phyloP scores from a whole-genome alignment of 164 flowering plant species.

The Nymphaea colorata region DNA sequence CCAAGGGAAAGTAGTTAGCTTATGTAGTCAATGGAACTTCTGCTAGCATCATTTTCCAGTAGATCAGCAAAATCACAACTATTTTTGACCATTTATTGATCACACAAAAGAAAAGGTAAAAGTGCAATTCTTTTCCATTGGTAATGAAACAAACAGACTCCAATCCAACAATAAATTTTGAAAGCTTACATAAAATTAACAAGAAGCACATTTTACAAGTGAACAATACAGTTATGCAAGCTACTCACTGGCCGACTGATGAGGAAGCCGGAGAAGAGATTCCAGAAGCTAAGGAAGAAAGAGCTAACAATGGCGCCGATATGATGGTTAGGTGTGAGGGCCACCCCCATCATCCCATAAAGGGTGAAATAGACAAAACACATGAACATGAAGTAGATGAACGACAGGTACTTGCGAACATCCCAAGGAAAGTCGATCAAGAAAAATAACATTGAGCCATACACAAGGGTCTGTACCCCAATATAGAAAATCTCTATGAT shows the following conservation, averaged over 20 bases:
- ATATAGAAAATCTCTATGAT: constrained; percentile 26
- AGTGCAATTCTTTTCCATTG: no score
- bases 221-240: no score
- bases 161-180: no score
- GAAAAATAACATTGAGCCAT: constrained; percentile 24
- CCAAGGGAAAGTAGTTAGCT: no score
- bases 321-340: constrained; percentile 26
- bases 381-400: constrained; percentile 26
- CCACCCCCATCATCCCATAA: constrained; percentile 37
- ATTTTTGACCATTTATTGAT: no score
- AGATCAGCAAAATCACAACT: no score
- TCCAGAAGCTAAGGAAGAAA: constrained; percentile 23
- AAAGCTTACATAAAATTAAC: no score
- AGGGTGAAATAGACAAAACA: constrained; percentile 32
- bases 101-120: no score
- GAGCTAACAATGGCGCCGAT: constrained; percentile 23
- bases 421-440: constrained; percentile 35
- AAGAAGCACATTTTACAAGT: no score
- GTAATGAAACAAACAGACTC: no score
- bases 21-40: no score
- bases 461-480: constrained; percentile 17
- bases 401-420: constrained; percentile 28
- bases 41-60: no score
- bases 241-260: constrained; percentile 18
- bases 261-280: constrained; percentile 33